Percentiles rank a stretch among this genome's conserved stretches.
phyloP scores from a whole-genome alignment of 495 filamentous ascomycete species.

The Neurospora discreta region DNA sequence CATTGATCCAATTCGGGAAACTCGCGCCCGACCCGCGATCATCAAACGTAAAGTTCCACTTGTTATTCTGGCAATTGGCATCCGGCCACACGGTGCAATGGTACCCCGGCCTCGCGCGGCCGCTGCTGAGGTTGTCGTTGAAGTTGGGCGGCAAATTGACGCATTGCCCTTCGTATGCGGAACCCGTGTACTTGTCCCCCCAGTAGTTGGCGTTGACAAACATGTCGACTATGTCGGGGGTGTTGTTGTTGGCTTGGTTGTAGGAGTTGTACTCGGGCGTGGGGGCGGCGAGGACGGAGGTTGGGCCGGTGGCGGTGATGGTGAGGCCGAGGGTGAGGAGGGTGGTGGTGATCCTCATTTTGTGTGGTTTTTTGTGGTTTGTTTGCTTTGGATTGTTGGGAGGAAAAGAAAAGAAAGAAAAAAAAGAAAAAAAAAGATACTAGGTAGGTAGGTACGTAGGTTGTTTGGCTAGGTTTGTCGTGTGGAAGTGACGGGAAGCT shows the following conservation, averaged over 20 bases:
- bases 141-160: slow-evolving; percentile 8
- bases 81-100: slow-evolving; percentile 12
- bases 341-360: slow-evolving; percentile 11
- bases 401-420: no score
- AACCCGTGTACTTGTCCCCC: slow-evolving; percentile 27
- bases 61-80: slow-evolving; percentile 6
- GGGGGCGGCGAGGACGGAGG: neutral
- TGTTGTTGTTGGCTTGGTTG: neutral
- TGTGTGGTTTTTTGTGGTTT: slow-evolving; percentile 4
- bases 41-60: slow-evolving; percentile 2
- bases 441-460: no score
- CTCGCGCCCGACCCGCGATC: neutral
- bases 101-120: slow-evolving; percentile 6
- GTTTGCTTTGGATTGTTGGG: neutral
- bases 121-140: slow-evolving; percentile 4
- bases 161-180: slow-evolving; percentile 2
- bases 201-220: slow-evolving; percentile 32
- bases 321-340: neutral
- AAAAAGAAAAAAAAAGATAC: no score
- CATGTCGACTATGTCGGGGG: slow-evolving; percentile 6
- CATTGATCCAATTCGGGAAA: slow-evolving; percentile 6
- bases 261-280: neutral
- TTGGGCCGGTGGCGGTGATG: slow-evolving; percentile 1
- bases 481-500: neutral
- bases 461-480: neutral